These are phyloP conservation scores for Neurospora cerealis DNA, from an alignment of 495 filamentous ascomycete species.

Conservation along the genomic window DNA sequence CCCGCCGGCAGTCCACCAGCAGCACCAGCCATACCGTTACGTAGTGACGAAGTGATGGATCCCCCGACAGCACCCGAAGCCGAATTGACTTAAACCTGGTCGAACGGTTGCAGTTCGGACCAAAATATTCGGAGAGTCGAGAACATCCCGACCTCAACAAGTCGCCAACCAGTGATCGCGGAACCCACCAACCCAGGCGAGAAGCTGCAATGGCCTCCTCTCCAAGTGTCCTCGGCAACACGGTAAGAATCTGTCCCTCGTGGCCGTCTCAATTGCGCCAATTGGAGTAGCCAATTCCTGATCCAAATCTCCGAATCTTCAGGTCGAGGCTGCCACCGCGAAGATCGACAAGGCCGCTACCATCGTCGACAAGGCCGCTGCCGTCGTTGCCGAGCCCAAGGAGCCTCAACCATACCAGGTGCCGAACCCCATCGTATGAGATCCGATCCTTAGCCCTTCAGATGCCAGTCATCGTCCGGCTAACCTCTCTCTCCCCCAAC, in stretches of 20 bases:
- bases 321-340: not conserved
- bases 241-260: slow-evolving; percentile 6
- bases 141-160: not conserved
- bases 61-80: not conserved
- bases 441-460: not conserved
- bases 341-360: not conserved
- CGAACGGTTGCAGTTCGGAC: not conserved
- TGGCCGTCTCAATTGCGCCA: not conserved
- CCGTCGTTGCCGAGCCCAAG: not conserved
- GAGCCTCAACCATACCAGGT: not conserved
- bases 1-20: not conserved
- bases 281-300: not conserved
- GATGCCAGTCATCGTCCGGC: not conserved
- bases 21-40: not conserved
- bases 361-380: not conserved
- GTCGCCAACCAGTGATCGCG: not conserved
- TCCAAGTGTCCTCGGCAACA: slow-evolving; percentile 7
- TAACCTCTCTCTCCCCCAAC: not conserved
- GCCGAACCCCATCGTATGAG: not conserved
- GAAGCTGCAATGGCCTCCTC: slow-evolving; percentile 11
- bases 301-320: not conserved
- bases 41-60: not conserved
- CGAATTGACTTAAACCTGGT: not conserved
- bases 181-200: not conserved
- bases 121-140: not conserved